Conservation (phyloP, 305 asterid genomes). For the Fraxinus platypoda region DNA sequence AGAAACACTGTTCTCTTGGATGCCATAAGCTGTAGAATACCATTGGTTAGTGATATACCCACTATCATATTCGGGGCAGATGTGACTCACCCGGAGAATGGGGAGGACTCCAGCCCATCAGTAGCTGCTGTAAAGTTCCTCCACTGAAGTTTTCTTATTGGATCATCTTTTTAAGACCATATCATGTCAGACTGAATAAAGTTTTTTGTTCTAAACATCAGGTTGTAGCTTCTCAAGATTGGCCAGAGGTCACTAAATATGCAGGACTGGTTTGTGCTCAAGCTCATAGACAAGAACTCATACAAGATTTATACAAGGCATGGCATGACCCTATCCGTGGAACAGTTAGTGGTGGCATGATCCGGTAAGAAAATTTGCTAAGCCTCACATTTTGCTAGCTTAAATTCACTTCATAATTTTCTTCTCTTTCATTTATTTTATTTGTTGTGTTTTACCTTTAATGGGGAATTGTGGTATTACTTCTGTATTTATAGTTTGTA, state of each 20-base stretch:
- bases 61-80: slow-evolving; percentile 99
- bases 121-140: slow-evolving; percentile 81
- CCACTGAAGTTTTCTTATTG: neutral
- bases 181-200: slow-evolving; percentile 13
- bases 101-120: slow-evolving; percentile 97
- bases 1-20: slow-evolving; percentile 91
- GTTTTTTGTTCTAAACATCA: slow-evolving; percentile 22
- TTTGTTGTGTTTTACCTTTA: neutral
- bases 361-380: slow-evolving; percentile 47
- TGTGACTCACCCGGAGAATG: slow-evolving; percentile 97
- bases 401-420: neutral
- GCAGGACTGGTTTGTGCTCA: slow-evolving; percentile 98
- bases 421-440: neutral
- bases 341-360: slow-evolving; percentile 96
- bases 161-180: neutral
- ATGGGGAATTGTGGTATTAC: neutral
- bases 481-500: neutral
- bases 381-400: neutral
- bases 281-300: slow-evolving; percentile 96
- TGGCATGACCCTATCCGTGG: slow-evolving; percentile 98
- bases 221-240: slow-evolving; percentile 99
- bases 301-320: slow-evolving; percentile 93
- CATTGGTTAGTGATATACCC: slow-evolving; percentile 92
- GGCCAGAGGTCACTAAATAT: slow-evolving; percentile 99
- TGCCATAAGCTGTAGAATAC: slow-evolving; percentile 95